Base-by-base conservation (phyloP, 1,284 basidiomycete genomes). In the Ustilago shanxiensis region DNA sequence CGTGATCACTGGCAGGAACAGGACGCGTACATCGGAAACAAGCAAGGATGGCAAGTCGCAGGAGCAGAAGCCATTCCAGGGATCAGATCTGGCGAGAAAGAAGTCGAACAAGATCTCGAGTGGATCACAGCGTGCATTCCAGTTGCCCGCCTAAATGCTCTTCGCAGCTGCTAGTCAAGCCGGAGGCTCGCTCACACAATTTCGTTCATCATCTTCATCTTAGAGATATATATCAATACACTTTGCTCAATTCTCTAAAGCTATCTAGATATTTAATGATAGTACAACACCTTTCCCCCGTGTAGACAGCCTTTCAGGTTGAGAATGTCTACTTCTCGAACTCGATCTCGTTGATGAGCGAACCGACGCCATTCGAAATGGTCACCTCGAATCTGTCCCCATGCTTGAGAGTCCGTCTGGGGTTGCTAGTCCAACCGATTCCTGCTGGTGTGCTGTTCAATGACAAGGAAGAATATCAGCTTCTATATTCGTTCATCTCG, bases 381-480 rank as follows among this genome's bases (percentile, higher is more conserved):
- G 66, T 72, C 10, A 88, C 87, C 16, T 84, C 65, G 77, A 88
- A 88, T 59, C 85, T 85, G 66, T 87, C 87, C 20, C 87, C 87
- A 29, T 87, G 76, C 37, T 83, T 72, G 9, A 88, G 79, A 10
- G 81, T 77, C 10, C 68, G 62, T 24, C 72, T 78, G 3, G 87
- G 87, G 29, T 82, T 65, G 18, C 53, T 63, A 18, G 71, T 80
- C 82, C 83, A 87, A 61, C 87, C 87, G 24, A 88, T 82, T 3
- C 87, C 87, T 1, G 82, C 79, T 0, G 87, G 87, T 0, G 87
- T 88, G 2, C 83, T 37, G 35, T 37, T 37, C 13, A 37, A 11
- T 16, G 14, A 3, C 35, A 14, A 37, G 7, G 6, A 37, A 37
- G 9, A 14, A 37, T 16, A 14, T 37, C 35, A 16, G 35, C 14